phyloP scores from a whole-genome alignment of 2,329 filamentous ascomycete genomes.

The Trichothecium roseum region DNA sequence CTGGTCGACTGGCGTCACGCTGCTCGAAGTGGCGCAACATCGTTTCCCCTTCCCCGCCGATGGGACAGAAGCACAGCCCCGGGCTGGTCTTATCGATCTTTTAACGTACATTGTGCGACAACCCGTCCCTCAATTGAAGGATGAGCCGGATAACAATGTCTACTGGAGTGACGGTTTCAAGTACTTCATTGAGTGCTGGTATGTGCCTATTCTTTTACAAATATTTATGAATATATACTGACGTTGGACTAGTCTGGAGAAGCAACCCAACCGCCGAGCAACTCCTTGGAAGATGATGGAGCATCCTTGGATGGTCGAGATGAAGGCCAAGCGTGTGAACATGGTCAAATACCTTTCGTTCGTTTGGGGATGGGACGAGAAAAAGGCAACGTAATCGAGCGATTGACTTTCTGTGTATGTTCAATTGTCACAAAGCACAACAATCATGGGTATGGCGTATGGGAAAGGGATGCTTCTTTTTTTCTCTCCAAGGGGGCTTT shows the following conservation, averaged over 20 bases:
- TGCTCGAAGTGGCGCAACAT: slow-evolving; percentile 98
- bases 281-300: slow-evolving; percentile 98
- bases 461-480: too few relatives aligned
- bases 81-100: slow-evolving; percentile 86
- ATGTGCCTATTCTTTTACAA: slow-evolving; percentile 28
- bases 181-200: slow-evolving; percentile 99
- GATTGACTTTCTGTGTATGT: too few relatives aligned
- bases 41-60: slow-evolving; percentile 97
- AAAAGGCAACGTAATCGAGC: slow-evolving; percentile 4
- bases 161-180: slow-evolving; percentile 97
- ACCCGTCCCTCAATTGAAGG: slow-evolving; percentile 88
- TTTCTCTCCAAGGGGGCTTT: too few relatives aligned
- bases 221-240: slow-evolving; percentile 6
- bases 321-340: slow-evolving; percentile 92
- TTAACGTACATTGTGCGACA: slow-evolving; percentile 96
- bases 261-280: slow-evolving; percentile 75
- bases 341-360: slow-evolving; percentile 90
- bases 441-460: too few relatives aligned
- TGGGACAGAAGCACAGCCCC: slow-evolving; percentile 88
- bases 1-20: slow-evolving; percentile 92
- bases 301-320: slow-evolving; percentile 97
- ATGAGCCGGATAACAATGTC: slow-evolving; percentile 81
- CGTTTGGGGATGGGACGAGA: slow-evolving; percentile 94
- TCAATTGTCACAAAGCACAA: too few relatives aligned
- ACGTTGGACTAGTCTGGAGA: slow-evolving; percentile 63